Conservation (phyloP, 805 yeast species). For the Ogataea henricii region DNA sequence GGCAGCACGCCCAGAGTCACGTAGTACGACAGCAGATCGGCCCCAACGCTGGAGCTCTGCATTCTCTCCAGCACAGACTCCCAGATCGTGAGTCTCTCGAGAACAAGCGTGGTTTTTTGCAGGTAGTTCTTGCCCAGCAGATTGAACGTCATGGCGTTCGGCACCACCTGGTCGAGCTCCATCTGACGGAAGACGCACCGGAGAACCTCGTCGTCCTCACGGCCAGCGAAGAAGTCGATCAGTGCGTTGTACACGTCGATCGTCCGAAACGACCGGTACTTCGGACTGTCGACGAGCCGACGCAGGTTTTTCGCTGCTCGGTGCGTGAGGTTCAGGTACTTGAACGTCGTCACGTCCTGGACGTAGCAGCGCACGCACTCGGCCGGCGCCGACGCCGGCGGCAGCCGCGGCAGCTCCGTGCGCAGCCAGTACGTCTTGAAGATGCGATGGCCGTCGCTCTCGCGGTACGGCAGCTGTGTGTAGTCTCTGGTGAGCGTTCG, state of each 20-base stretch:
- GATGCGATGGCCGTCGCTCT: conserved; percentile 13
- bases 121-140: conserved; percentile 26
- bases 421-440: conserved; percentile 21
- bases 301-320: conserved; percentile 19
- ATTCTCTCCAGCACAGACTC: conserved; percentile 18
- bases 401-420: conserved; percentile 11
- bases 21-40: conserved; percentile 26
- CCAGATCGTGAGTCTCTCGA: conserved; percentile 23
- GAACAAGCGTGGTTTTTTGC: conserved; percentile 6
- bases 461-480: conserved; percentile 10
- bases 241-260: conserved; percentile 18
- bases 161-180: conserved; percentile 22
- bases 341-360: conserved; percentile 18
- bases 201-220: conserved; percentile 43
- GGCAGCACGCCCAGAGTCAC: conserved; percentile 25
- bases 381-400: conserved; percentile 5
- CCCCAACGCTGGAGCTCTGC: conserved; percentile 13
- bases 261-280: conserved; percentile 9
- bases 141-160: conserved; percentile 27
- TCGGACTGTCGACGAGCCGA: conserved; percentile 10
- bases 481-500: conserved; percentile 12
- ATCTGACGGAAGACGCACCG: conserved; percentile 43
- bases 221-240: conserved; percentile 40
- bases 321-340: conserved; percentile 20
- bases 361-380: conserved; percentile 10